Evolutionary conservation across 2,329 filamentous ascomycete genomes (phyloP), one percentile per base, ranked within the genome.

Genomic region (Phyllosticta capitalensis): DNA sequence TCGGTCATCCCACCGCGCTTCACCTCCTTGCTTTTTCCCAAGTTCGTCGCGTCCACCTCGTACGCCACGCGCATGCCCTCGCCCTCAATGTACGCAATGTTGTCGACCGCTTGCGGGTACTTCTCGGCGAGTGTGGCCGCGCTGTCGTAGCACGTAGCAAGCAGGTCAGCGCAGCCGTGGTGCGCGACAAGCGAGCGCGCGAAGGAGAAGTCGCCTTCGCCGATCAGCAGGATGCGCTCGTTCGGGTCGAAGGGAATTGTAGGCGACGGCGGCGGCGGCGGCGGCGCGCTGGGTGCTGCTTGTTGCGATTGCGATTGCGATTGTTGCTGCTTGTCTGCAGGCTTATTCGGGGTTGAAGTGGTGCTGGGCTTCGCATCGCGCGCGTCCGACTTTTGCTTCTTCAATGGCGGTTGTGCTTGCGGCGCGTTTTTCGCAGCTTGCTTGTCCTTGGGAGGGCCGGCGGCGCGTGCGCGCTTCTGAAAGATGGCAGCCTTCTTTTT

Each of bases 191-290:
- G 78, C 1, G 83, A 85, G 26, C 81, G 80, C 12, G 88, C 82
- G 71, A 91, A 92, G 70, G 87, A 90, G 68, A 94, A 83, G 72
- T 95, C 89, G 64, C 84, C 89, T 69, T 94, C 89, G 67, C 89
- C 89, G 56, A 92, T 75, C 2, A 92, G 81, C 6, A 94, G 83
- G 63, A 92, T 90, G 66, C 81, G 76, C 64, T 91, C 83, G 65
- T 81, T 74, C 48, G 81, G 75, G 22, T 78, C 72, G 72, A 92
- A 92, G 17, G 89, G 89, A 21, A 92, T 84, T 3, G 76, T 81
- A 22, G 79, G 10, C 22, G 55, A 26, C 62, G 62, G 62, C 24
- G 51, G n/a, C 28, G 50, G 2, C 22, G 58, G 12, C 55, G 38
- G 5, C 9, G 19, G 5, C 30, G 24, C 9, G 48, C 4, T 6